Percentiles rank a stretch among this genome's conserved stretches.
These are phyloP conservation scores for Rhynchospora breviuscula DNA, from an alignment of 176 grass and related monocot species.

Conservation along the genomic window DNA sequence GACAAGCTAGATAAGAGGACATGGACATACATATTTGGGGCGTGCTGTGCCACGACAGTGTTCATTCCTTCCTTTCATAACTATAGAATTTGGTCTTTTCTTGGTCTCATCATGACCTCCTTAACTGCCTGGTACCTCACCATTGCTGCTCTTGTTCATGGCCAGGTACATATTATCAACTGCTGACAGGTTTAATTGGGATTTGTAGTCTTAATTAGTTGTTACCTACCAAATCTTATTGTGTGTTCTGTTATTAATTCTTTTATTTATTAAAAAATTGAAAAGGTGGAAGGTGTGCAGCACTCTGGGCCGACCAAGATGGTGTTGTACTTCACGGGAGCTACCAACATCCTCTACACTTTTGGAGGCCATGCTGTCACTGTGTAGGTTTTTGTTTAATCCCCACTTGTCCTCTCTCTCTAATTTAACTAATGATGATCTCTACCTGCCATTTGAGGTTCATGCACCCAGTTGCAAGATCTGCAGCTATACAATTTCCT, in stretches of 20 bases:
- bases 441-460: background rate
- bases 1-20: constrained; percentile 91
- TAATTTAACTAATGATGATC: background rate
- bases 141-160: constrained; percentile 53
- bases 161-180: constrained; percentile 35
- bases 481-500: background rate
- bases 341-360: constrained; percentile 98
- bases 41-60: constrained; percentile 90
- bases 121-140: constrained; percentile 95
- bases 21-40: constrained; percentile 97
- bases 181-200: constrained; percentile 9
- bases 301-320: constrained; percentile 76
- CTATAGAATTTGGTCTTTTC: constrained; percentile 94
- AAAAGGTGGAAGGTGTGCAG: constrained; percentile 57
- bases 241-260: background rate
- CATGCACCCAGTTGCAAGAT: background rate
- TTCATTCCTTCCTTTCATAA: constrained; percentile 99
- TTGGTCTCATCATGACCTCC: constrained; percentile 86
- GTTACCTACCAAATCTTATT: background rate
- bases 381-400: constrained; percentile 47
- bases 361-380: constrained; percentile 98
- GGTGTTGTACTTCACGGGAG: constrained; percentile 95
- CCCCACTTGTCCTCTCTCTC: background rate
- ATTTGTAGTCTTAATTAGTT: constrained; percentile 1
- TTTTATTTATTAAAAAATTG: background rate